These are phyloP conservation scores for Auxenochlorella protothecoides DNA, from an alignment of 139 green algal genomes.

Conservation along the genomic window DNA sequence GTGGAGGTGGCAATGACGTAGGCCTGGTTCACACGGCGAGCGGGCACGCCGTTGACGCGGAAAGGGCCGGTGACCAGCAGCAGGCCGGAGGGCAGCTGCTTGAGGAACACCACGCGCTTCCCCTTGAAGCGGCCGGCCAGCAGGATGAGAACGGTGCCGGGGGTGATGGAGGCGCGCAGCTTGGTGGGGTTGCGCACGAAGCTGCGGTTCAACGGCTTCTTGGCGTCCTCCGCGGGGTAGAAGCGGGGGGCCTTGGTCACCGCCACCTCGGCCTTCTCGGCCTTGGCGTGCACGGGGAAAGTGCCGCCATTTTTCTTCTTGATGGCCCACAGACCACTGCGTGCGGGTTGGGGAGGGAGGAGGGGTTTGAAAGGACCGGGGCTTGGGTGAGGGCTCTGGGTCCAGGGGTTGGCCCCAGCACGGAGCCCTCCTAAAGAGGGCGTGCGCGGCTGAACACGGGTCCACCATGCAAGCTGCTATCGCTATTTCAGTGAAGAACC, in stretches of 20 bases:
- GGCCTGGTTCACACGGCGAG: constrained; percentile 88
- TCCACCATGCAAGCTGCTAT: neutral
- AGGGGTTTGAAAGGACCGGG: neutral
- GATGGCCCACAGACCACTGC: constrained; percentile 75
- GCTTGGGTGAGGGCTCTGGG: neutral
- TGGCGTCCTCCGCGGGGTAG: constrained; percentile 89
- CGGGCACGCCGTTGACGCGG: constrained; percentile 94
- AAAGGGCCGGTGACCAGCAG: constrained; percentile 94
- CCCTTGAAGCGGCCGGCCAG: constrained; percentile 97
- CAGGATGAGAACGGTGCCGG: constrained; percentile 94
- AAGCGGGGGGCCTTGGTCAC: constrained; percentile 54
- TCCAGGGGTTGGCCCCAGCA: too few species aligned
- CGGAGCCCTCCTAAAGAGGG: too few species aligned
- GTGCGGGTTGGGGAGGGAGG: neutral
- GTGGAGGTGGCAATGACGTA: constrained; percentile 97
- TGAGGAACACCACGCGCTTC: constrained; percentile 94
- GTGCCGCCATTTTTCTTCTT: constrained; percentile 96
- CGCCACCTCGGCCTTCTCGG: constrained; percentile 37
- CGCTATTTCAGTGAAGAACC: too few species aligned
- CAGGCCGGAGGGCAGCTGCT: constrained; percentile 87
- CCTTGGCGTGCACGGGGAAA: constrained; percentile 69
- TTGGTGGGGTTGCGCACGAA: constrained; percentile 65
- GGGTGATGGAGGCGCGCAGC: constrained; percentile 85
- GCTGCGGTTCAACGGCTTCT: constrained; percentile 58
- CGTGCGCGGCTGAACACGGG: too few species aligned